phyloP scores from a whole-genome alignment of 305 asterid genomes.

The Salvia sclarea region DNA sequence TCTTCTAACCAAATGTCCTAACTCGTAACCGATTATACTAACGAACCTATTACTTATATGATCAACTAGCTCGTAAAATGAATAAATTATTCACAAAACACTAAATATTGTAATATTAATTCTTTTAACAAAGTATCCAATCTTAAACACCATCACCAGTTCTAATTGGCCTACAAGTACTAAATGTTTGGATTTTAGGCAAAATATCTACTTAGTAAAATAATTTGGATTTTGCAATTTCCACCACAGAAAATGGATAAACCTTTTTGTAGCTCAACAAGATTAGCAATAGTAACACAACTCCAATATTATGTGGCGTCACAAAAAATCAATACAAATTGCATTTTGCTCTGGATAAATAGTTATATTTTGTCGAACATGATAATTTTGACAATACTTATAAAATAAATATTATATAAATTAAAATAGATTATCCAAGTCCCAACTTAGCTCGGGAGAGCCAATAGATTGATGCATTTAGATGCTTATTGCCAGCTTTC shows the following conservation, averaged over 20 bases:
- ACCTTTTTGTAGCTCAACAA: background rate
- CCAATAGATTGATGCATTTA: background rate
- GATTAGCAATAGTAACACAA: background rate
- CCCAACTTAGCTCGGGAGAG: background rate
- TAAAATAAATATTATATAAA: background rate
- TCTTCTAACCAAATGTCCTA: background rate
- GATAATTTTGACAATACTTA: background rate
- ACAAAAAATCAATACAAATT: background rate
- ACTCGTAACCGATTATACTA: background rate
- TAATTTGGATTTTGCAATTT: background rate
- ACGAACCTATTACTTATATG: too few species aligned
- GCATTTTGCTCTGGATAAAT: background rate
- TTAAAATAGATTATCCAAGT: background rate
- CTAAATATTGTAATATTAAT: background rate
- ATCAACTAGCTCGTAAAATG: background rate
- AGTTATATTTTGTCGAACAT: background rate
- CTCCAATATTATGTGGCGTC: background rate
- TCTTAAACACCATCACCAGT: background rate
- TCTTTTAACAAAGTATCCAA: background rate
- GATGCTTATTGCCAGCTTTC: conserved; percentile 20
- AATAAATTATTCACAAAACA: background rate
- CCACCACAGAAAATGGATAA: conserved; percentile 11
- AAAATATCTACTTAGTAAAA: background rate
- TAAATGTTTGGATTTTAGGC: background rate
- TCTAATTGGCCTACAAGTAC: background rate